Percentiles rank a stretch among this genome's conserved stretches.
phyloP scores from a whole-genome alignment of 2,329 filamentous ascomycete species.

The Hymenoscyphus linearis region DNA sequence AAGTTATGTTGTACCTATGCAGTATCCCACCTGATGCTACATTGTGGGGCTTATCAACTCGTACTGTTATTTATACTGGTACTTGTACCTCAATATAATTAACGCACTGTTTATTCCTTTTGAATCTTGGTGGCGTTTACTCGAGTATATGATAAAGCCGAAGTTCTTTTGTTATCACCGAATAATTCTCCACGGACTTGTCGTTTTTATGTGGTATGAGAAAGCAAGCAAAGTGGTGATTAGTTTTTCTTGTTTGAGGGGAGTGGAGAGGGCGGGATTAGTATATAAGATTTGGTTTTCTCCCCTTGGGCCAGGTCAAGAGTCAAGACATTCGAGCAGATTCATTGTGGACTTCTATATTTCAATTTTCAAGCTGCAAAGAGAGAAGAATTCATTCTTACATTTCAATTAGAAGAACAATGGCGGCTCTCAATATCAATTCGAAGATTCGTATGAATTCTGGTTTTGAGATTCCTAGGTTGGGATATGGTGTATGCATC shows the following conservation, averaged over 20 bases:
- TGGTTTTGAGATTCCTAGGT: constrained; percentile 54
- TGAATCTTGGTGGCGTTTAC: not conserved
- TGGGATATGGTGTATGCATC: constrained; percentile 51
- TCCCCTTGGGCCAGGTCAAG: too few relatives aligned
- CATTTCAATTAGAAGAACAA: constrained; percentile 21
- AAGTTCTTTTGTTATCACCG: not conserved
- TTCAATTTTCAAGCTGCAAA: too few relatives aligned
- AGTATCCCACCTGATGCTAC: not conserved
- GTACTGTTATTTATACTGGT: too few relatives aligned
- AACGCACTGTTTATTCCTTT: too few relatives aligned
- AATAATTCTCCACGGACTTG: not conserved
- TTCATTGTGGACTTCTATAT: too few relatives aligned
- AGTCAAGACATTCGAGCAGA: too few relatives aligned
- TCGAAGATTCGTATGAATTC: constrained; percentile 46
- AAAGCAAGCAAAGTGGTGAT: not conserved
- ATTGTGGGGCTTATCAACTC: not conserved
- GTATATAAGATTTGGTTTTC: too few relatives aligned
- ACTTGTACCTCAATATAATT: too few relatives aligned
- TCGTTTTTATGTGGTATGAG: not conserved
- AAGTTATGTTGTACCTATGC: not conserved
- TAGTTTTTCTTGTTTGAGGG: not conserved
- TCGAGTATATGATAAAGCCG: not conserved
- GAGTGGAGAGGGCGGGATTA: too few relatives aligned
- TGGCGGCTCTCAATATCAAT: constrained; percentile 42
- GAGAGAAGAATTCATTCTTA: not conserved